Conservation (phyloP, 1,284 basidiomycete species). For the Inonotus hispidus region DNA sequence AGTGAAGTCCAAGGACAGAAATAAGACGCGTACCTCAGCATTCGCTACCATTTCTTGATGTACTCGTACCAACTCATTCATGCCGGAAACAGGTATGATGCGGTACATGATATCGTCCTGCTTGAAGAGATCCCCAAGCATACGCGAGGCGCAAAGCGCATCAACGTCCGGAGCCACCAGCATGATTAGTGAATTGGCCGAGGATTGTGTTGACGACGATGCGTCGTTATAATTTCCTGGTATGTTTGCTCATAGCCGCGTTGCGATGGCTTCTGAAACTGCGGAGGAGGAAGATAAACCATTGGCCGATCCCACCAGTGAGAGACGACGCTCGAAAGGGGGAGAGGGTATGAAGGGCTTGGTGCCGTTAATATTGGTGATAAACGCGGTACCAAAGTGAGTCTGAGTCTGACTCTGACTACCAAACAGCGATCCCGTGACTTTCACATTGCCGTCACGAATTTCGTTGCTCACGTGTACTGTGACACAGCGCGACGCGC, state of each 20-base stretch:
- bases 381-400: background rate
- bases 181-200: slow-evolving; percentile 78
- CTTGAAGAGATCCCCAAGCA: slow-evolving; percentile 86
- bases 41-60: slow-evolving; percentile 64
- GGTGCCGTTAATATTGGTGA: background rate
- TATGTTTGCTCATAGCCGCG: slow-evolving; percentile 80
- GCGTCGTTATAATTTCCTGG: slow-evolving; percentile 63
- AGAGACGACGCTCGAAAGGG: background rate
- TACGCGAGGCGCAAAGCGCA: slow-evolving; percentile 82
- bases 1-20: slow-evolving; percentile 13
- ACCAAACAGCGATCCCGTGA: background rate
- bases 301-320: slow-evolving; percentile 31
- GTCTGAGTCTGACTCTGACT: background rate
- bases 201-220: slow-evolving; percentile 69
- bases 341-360: background rate
- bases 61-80: slow-evolving; percentile 64
- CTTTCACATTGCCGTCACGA: background rate
- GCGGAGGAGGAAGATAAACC: slow-evolving; percentile 68
- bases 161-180: slow-evolving; percentile 89
- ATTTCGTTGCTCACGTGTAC: background rate
- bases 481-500: background rate
- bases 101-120: slow-evolving; percentile 93
- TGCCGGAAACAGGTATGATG: slow-evolving; percentile 88
- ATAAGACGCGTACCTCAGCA: slow-evolving; percentile 53
- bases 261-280: slow-evolving; percentile 48